Base-by-base conservation (phyloP, 208 protist species). In the Leishmania tarentolae region DNA sequence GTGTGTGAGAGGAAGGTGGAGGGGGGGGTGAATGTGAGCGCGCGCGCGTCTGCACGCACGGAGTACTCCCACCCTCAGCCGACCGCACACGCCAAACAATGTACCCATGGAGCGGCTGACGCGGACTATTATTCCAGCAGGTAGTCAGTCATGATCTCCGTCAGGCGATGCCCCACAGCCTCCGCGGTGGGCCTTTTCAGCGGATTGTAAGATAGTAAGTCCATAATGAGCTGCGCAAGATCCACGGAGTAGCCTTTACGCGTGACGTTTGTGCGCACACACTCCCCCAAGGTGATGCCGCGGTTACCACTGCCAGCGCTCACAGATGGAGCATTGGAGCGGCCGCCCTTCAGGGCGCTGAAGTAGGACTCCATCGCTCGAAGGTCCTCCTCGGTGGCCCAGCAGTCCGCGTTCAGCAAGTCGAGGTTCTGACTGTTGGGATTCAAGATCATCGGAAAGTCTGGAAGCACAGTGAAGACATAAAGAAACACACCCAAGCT, bases 401-500 rank as follows among this genome's bases (percentile, higher is more conserved):
- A 96, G 47, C 79, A 78, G 19, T 77, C 75, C 8, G 89, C 87
- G 79, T 95, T 96, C 31, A 96, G 83, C 65, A 95, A 50, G 13
- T 88, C 89, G 17, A 85, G 71, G 15, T 92, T 81, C 15, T 82
- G 76, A 1, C 90, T 93, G 61, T 84, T 85, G 46, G 86, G 87
- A 75, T 95, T 88, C 52, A 84, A 13, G 63, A 95, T 87, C 91
- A 93, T 94, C 17, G 92, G 91, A 73, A 91, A 97, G 53, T 94
- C 89, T 0, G 93, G 93, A 76, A 95, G 87, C 77, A 94, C 87
- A 1, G 88, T 83, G 71, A 97, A 74, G 35, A 95, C 90, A 72
- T 93, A 96, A 15, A 96, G 82, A n/a, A 96, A 71, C 42, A 97
- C 87, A 50, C 94, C 94, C 2, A 96, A 75, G n/a, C 83, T 88